Evolutionary conservation across 192 early-diverging fungal genomes (phyloP).

Genomic region (Chytriomyces hyalinus): DNA sequence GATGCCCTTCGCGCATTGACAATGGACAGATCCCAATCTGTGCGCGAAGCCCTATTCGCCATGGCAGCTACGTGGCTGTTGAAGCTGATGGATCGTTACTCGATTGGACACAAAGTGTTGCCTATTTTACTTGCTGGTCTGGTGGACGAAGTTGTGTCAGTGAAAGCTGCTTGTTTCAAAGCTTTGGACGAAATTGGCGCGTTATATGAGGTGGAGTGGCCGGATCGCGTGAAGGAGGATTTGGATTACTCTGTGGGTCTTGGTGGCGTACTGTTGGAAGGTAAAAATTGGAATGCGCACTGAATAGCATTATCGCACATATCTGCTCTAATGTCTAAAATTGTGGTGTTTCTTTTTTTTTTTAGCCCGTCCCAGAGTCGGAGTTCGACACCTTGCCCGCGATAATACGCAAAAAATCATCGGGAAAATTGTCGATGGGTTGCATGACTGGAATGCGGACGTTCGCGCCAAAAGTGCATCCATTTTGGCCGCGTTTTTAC

Average conservation of each 20-base stretch:
- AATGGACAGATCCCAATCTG: slow-evolving; percentile 54
- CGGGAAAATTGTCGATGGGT: slow-evolving; percentile 41
- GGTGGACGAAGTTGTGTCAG: slow-evolving; percentile 52
- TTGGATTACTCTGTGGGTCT: slow-evolving; percentile 54
- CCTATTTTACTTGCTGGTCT: slow-evolving; percentile 53
- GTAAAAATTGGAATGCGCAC: not conserved
- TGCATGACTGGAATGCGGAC: slow-evolving; percentile 59
- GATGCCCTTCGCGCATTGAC: slow-evolving; percentile 47
- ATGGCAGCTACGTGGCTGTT: slow-evolving; percentile 49
- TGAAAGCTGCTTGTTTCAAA: slow-evolving; percentile 18
- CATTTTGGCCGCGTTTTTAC: slow-evolving; percentile 50
- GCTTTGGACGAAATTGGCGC: slow-evolving; percentile 51
- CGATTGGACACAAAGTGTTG: slow-evolving; percentile 56
- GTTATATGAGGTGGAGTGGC: slow-evolving; percentile 63
- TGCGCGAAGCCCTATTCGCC: slow-evolving; percentile 54
- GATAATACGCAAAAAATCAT: slow-evolving; percentile 64
- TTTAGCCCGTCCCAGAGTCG: slow-evolving; percentile 53
- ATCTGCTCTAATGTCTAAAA: not conserved
- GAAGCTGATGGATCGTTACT: slow-evolving; percentile 55
- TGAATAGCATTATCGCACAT: not conserved
- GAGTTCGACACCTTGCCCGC: slow-evolving; percentile 55
- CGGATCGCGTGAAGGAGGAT: slow-evolving; percentile 59
- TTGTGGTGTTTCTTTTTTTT: no score
- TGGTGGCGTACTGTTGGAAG: slow-evolving; percentile 1
- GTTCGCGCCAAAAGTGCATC: slow-evolving; percentile 45